A percentile compares a stretch with the other conserved stretches of the same genome.
phyloP scores from a whole-genome alignment of 768 basidiomycete species.

The Phaeotremella fagi region DNA sequence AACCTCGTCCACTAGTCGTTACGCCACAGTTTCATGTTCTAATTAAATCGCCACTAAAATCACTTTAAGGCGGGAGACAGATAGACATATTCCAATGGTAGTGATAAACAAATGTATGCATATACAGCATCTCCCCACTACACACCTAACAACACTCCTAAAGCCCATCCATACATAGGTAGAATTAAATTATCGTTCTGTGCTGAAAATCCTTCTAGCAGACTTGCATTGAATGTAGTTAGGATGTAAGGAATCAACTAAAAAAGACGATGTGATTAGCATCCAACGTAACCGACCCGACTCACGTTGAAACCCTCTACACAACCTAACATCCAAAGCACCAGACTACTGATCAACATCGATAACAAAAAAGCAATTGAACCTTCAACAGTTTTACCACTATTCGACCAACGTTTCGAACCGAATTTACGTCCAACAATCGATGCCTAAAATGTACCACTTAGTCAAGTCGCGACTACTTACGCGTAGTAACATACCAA shows the following conservation, averaged over 20 bases:
- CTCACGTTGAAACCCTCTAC: constrained; percentile 73
- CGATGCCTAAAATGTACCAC: constrained; percentile 62
- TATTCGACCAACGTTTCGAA: constrained; percentile 74
- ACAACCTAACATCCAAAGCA: constrained; percentile 65
- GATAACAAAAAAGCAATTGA: constrained; percentile 73
- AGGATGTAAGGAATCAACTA: constrained; percentile 65
- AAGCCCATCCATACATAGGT: constrained; percentile 93
- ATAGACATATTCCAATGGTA: too few species aligned
- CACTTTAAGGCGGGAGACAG: too few species aligned
- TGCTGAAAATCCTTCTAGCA: constrained; percentile 84
- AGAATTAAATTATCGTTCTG: constrained; percentile 97
- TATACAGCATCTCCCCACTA: constrained; percentile 10
- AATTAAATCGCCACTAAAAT: too few species aligned
- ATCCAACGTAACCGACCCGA: constrained; percentile 13
- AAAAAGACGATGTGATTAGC: constrained; percentile 6
- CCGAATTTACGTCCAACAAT: constrained; percentile 84
- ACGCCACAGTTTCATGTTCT: too few species aligned
- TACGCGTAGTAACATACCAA: constrained; percentile 57
- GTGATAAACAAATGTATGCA: too few species aligned
- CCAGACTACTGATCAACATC: constrained; percentile 64
- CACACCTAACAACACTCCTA: constrained; percentile 62
- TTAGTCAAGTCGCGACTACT: constrained; percentile 6
- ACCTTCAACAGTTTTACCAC: constrained; percentile 86
- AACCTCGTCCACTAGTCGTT: too few species aligned
- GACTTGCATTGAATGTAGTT: constrained; percentile 61